These are phyloP conservation scores for Lithocarpus polystachyus DNA, from an alignment of 306 rosid genomes.

Conservation along the genomic window DNA sequence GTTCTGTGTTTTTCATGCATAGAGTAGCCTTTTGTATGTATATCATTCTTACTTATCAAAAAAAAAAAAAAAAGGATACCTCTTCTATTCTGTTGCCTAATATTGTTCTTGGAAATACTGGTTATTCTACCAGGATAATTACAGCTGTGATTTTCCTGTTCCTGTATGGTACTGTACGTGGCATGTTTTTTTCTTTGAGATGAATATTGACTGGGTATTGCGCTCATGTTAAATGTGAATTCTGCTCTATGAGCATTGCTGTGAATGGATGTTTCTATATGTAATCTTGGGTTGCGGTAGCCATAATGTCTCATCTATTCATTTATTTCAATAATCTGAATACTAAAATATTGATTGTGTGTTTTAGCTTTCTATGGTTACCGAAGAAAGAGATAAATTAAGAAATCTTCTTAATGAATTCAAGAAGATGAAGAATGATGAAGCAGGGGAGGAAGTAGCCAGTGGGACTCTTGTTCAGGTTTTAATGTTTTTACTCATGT, in stretches of 20 bases:
- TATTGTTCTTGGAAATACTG: neutral
- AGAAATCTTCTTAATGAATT: slow-evolving; percentile 43
- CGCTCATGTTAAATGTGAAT: neutral
- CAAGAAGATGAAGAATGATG: slow-evolving; percentile 42
- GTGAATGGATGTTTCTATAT: neutral
- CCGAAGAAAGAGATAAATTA: slow-evolving; percentile 78
- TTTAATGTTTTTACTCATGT: slow-evolving; percentile 1
- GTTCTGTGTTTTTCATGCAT: too few relatives aligned
- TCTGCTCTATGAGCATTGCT: neutral
- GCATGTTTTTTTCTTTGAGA: slow-evolving; percentile 2
- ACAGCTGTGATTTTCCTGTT: neutral
- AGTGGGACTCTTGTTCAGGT: slow-evolving; percentile 58
- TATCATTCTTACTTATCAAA: too few relatives aligned
- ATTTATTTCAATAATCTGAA: slow-evolving; percentile 19
- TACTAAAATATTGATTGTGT: slow-evolving; percentile 15
- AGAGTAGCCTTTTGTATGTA: too few relatives aligned
- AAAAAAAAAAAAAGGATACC: too few relatives aligned
- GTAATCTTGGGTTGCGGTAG: neutral
- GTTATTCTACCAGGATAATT: neutral
- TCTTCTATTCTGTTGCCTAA: neutral
- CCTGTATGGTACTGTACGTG: neutral
- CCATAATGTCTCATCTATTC: slow-evolving; percentile 3
- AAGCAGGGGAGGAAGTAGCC: slow-evolving; percentile 40
- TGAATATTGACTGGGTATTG: neutral
- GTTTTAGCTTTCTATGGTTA: slow-evolving; percentile 71